Conservation (phyloP, 2,329 filamentous ascomycete species). For the Colletotrichum tropicicola region DNA sequence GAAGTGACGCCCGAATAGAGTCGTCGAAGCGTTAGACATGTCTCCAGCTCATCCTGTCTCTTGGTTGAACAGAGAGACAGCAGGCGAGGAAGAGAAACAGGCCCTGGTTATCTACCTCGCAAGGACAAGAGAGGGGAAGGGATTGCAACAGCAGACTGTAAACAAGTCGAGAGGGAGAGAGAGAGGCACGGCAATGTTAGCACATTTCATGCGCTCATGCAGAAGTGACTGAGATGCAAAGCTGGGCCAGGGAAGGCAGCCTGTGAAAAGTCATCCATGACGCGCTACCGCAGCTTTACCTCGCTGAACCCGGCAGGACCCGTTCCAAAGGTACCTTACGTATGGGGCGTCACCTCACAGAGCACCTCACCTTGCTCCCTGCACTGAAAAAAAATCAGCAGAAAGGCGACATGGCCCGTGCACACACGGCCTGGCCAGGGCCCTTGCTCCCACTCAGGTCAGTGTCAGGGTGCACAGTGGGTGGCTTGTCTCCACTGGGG, state of each 20-base stretch:
- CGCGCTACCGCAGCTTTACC: slow-evolving; percentile 39
- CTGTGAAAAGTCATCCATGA: slow-evolving; percentile 49
- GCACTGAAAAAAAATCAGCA: slow-evolving; percentile 13
- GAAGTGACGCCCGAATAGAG: slow-evolving; percentile 45
- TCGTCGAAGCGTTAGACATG: slow-evolving; percentile 47
- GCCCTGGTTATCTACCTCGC: slow-evolving; percentile 10
- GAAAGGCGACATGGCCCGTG: slow-evolving; percentile 10
- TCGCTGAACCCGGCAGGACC: slow-evolving; percentile 26
- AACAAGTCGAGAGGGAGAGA: slow-evolving; percentile 14
- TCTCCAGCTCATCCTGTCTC: slow-evolving; percentile 45
- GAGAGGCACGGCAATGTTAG: slow-evolving; percentile 16
- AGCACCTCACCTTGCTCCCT: background rate
- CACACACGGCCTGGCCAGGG: background rate
- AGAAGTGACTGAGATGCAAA: slow-evolving; percentile 24
- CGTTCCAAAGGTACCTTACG: slow-evolving; percentile 18
- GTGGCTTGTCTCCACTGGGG: slow-evolving; percentile 39
- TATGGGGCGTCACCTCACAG: slow-evolving; percentile 15
- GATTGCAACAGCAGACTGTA: background rate
- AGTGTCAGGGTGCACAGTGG: background rate
- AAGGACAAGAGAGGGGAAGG: background rate
- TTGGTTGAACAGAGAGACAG: slow-evolving; percentile 26
- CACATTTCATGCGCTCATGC: slow-evolving; percentile 31
- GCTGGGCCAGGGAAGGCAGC: slow-evolving; percentile 26
- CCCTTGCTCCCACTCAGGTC: slow-evolving; percentile 2
- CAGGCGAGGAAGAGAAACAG: background rate